Evolutionary conservation across 2,329 filamentous ascomycete species (phyloP).

Genomic region (Penicillium psychrosexuale): DNA sequence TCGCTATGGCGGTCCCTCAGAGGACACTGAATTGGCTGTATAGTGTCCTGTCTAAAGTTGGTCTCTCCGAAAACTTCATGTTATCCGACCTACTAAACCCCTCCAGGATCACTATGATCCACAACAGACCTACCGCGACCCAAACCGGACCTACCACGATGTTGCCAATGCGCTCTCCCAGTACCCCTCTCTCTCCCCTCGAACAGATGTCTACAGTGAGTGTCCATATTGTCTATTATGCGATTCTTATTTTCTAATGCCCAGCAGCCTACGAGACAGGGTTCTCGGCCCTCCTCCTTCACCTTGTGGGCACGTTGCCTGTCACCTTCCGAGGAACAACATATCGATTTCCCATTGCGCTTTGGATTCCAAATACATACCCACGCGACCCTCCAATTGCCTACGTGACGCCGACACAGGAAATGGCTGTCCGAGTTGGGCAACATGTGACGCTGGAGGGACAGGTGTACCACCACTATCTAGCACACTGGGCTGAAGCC

Average conservation of each 20-base stretch:
- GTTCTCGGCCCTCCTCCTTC: slow-evolving; percentile 77
- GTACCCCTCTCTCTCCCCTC: slow-evolving; percentile 74
- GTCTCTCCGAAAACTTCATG: neutral
- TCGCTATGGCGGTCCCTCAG: slow-evolving; percentile 65
- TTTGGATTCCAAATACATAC: slow-evolving; percentile 93
- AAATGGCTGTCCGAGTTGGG: slow-evolving; percentile 85
- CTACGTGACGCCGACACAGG: slow-evolving; percentile 83
- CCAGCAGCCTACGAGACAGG: slow-evolving; percentile 80
- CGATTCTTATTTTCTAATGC: slow-evolving; percentile 25
- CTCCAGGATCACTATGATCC: slow-evolving; percentile 37
- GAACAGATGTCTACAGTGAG: slow-evolving; percentile 94
- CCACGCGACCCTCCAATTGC: slow-evolving; percentile 79
- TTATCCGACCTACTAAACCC: slow-evolving; percentile 3
- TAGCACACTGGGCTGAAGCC: slow-evolving; percentile 82
- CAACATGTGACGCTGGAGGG: slow-evolving; percentile 95
- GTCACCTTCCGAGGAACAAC: slow-evolving; percentile 82
- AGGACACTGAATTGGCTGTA: slow-evolving; percentile 94
- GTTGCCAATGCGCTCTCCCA: slow-evolving; percentile 76
- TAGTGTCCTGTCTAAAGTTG: slow-evolving; percentile 76
- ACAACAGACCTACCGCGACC: slow-evolving; percentile 82
- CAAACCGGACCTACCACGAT: slow-evolving; percentile 89
- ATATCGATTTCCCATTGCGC: slow-evolving; percentile 84
- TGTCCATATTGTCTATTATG: slow-evolving; percentile 6
- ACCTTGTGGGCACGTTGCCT: slow-evolving; percentile 83
- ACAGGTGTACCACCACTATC: slow-evolving; percentile 90